These are phyloP conservation scores for Castanospermum australe DNA, from an alignment of 306 rosid species.

Conservation along the genomic window DNA sequence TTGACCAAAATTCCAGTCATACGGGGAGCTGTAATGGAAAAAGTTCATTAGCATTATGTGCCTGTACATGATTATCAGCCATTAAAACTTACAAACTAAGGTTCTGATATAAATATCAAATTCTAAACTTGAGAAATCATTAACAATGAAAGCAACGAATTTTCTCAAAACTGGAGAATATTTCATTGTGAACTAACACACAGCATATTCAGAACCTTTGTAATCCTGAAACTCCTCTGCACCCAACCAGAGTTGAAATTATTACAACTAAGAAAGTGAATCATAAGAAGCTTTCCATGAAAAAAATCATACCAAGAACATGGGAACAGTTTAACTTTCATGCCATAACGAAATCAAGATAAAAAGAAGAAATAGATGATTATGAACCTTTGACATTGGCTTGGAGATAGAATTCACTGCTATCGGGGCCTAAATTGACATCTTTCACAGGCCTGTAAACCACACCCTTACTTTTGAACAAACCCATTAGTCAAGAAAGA, in stretches of 20 bases:
- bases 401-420: constrained; percentile 65
- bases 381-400: constrained; percentile 80
- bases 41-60: not conserved
- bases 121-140: not conserved
- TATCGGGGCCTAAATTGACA: constrained; percentile 57
- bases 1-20: constrained; percentile 80
- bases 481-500: constrained; percentile 39
- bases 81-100: not conserved
- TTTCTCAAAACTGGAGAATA: not conserved
- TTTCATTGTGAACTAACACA: not conserved
- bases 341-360: not conserved
- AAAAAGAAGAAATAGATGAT: not conserved
- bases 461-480: constrained; percentile 42
- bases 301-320: not conserved
- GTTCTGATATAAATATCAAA: not conserved
- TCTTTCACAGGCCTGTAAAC: constrained; percentile 58
- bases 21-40: constrained; percentile 69
- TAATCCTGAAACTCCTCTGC: not conserved
- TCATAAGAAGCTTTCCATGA: not conserved
- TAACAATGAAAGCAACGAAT: not conserved
- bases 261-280: not conserved
- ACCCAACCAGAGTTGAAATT: not conserved
- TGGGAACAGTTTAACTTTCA: not conserved
- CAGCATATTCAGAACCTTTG: not conserved
- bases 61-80: not conserved